A percentile compares a stretch with the other conserved stretches of the same genome.
Evolutionary conservation across 345 rosid genomes (phyloP).

Genomic region (Salix suchowensis): DNA sequence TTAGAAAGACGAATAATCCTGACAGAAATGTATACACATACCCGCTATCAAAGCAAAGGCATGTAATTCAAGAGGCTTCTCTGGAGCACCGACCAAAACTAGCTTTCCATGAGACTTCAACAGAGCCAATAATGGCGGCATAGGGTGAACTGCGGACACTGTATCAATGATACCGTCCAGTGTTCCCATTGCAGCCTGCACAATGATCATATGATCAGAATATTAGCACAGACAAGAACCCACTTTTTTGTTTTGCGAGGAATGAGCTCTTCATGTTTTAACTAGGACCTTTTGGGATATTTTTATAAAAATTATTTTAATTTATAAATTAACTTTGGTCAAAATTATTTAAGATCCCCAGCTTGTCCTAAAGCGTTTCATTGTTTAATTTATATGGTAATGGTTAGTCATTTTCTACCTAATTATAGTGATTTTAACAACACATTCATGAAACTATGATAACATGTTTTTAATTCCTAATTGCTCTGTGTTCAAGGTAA

Average conservation of each 20-base stretch:
- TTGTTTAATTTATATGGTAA: too few relatives aligned
- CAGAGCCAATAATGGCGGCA: neutral
- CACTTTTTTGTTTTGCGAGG: neutral
- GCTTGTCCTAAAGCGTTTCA: too few relatives aligned
- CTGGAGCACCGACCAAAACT: neutral
- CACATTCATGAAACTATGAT: too few relatives aligned
- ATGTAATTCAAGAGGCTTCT: neutral
- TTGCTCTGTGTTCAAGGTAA: too few relatives aligned
- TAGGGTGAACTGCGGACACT: neutral
- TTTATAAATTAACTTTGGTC: too few relatives aligned
- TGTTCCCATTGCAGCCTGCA: neutral
- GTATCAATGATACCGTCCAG: neutral
- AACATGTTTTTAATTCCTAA: too few relatives aligned
- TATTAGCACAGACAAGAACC: neutral
- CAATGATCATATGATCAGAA: neutral
- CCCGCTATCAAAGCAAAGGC: neutral
- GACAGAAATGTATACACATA: neutral
- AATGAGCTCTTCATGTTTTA: too few relatives aligned
- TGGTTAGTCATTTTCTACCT: too few relatives aligned
- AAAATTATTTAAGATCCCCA: too few relatives aligned
- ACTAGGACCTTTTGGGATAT: too few relatives aligned
- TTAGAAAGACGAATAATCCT: neutral
- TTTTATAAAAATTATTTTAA: too few relatives aligned
- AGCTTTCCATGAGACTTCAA: neutral
- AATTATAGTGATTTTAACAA: too few relatives aligned